Evolutionary conservation across 768 basidiomycete species (phyloP).

Genomic region (Pulveroboletus sp.): DNA sequence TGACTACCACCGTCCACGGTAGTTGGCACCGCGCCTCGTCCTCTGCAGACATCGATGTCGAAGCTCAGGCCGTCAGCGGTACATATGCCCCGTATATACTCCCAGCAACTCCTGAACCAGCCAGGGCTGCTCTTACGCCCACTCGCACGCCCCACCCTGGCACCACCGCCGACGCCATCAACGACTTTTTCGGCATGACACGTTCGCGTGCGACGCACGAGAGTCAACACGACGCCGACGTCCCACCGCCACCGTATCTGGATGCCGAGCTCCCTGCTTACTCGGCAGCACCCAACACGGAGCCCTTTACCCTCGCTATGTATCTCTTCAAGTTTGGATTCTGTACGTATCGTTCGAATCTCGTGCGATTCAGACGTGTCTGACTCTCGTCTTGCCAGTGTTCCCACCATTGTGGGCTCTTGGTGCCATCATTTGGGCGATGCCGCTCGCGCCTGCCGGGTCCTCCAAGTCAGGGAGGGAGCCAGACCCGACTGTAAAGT

Average conservation of each 20-base stretch:
- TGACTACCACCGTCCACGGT: slow-evolving; percentile 12
- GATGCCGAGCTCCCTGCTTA: slow-evolving; percentile 35
- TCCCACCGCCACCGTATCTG: slow-evolving; percentile 31
- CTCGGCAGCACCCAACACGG: slow-evolving; percentile 22
- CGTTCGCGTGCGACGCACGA: slow-evolving; percentile 24
- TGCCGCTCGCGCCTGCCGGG: slow-evolving; percentile 36
- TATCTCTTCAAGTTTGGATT: slow-evolving; percentile 52
- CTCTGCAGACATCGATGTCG: slow-evolving; percentile 8
- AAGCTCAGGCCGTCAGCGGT: slow-evolving; percentile 16
- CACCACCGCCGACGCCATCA: slow-evolving; percentile 11
- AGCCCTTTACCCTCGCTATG: slow-evolving; percentile 44
- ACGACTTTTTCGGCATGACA: slow-evolving; percentile 31
- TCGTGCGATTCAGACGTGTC: neutral
- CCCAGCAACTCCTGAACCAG: slow-evolving; percentile 7
- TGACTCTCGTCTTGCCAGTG: slow-evolving; percentile 28
- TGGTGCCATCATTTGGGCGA: slow-evolving; percentile 38
- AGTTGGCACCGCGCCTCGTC: slow-evolving; percentile 13
- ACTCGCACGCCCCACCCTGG: slow-evolving; percentile 1
- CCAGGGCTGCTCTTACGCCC: slow-evolving; percentile 2
- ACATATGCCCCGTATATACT: slow-evolving; percentile 1
- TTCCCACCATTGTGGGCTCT: slow-evolving; percentile 51
- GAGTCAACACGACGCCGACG: slow-evolving; percentile 32
- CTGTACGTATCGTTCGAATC: slow-evolving; percentile 32
- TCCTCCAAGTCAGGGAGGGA: slow-evolving; percentile 36
- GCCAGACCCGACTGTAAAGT: slow-evolving; percentile 28